Base-by-base conservation (phyloP, 345 rosid species). In the Turnera subulata region DNA sequence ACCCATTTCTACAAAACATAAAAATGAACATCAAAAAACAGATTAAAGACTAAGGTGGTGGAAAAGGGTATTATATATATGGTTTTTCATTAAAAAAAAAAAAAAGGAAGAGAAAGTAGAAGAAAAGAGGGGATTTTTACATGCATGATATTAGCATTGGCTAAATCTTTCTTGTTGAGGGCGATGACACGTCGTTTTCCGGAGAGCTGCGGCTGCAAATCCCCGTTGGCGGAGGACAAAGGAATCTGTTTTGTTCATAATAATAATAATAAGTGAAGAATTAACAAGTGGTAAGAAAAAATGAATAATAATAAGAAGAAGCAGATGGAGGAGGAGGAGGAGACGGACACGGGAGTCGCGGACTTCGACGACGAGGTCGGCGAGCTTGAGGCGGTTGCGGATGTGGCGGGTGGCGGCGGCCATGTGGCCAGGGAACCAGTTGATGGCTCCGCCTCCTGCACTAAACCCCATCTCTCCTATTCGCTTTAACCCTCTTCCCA, bases 371-470 rank as follows among this genome's bases (percentile, higher is more conserved):
- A 92, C 97, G 60, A 92, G 85, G 81, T 92, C 93, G 59, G 93
- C 70, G 75, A 89, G 76, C 78, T 92, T 92, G 56, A 92, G 98
- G 70, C 98, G 95, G 59, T 46, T 63, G 40, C 88, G 90, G 40
- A 92, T 92, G 66, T 91, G 96, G 72, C 93, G 95, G 61, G 91
- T 86, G 62, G 98, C 97, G 21, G 96, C 82, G 17, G 96, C 96
- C 96, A 92, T 92, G 70, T 92, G 96, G 46, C 98, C 98, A 7
- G 98, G 98, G 66, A 84, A 92, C 96, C 98, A 92, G 68, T 92
- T 92, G 65, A 92, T 63, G 46, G 59, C 83, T n/a, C 98, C 98
- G 46, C 91, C 96, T 24, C 78, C 91, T 57, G 73, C 75, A 46
- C 78, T 79, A 85, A 89, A 86, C n/a, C 75, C 82, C 93, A 89